These are phyloP conservation scores for Pyracantha coccinea DNA, from an alignment of 331 rosid genomes.

Conservation along the genomic window DNA sequence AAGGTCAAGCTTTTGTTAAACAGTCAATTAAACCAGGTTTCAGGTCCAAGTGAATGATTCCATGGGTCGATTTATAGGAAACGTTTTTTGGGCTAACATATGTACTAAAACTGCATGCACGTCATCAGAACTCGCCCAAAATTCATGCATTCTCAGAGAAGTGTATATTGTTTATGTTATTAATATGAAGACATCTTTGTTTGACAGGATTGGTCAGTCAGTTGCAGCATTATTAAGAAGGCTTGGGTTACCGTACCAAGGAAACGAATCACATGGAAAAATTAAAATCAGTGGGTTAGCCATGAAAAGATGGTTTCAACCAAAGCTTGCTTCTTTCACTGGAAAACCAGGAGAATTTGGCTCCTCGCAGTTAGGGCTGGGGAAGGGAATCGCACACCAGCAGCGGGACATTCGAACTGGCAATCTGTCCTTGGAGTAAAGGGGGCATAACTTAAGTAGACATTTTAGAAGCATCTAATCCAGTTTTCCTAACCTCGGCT, in stretches of 20 bases:
- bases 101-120: background rate
- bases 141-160: background rate
- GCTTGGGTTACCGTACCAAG: constrained; percentile 67
- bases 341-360: constrained; percentile 58
- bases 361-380: constrained; percentile 51
- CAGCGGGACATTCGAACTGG: constrained; percentile 69
- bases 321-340: constrained; percentile 54
- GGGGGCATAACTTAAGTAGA: constrained; percentile 2
- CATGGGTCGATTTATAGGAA: too few relatives aligned
- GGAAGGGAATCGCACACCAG: constrained; percentile 67
- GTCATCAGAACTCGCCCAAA: background rate
- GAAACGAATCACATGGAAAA: constrained; percentile 71
- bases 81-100: background rate
- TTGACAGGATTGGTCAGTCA: constrained; percentile 75
- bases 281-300: constrained; percentile 56
- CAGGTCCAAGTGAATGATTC: too few relatives aligned
- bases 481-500: constrained; percentile 35
- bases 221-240: constrained; percentile 70
- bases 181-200: constrained; percentile 7
- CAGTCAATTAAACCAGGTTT: background rate
- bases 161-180: background rate
- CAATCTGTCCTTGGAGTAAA: constrained; percentile 56
- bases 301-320: constrained; percentile 76
- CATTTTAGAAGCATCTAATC: constrained; percentile 28
- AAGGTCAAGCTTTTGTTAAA: constrained; percentile 7